A percentile compares a stretch with the other conserved stretches of the same genome.
phyloP scores from a whole-genome alignment of 805 yeast genomes.

The Lachancea mirantina region DNA sequence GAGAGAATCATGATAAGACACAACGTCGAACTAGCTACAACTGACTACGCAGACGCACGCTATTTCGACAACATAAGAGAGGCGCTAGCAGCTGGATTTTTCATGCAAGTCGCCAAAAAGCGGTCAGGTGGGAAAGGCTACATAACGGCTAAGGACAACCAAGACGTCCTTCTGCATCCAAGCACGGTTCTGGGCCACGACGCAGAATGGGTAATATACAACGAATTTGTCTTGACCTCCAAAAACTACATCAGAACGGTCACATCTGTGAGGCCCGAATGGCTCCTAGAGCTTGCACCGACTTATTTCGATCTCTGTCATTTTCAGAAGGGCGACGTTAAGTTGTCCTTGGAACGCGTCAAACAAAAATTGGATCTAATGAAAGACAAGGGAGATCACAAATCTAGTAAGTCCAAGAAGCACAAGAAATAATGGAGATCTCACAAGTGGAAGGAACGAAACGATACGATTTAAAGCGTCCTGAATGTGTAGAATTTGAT shows the following conservation, averaged over 20 bases:
- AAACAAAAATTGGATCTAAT: constrained; percentile 42
- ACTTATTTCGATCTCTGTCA: constrained; percentile 58
- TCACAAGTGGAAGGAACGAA: no score
- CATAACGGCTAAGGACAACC: constrained; percentile 89
- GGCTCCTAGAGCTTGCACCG: constrained; percentile 77
- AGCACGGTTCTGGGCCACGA: constrained; percentile 84
- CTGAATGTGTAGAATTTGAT: no score
- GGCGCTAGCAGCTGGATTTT: constrained; percentile 87
- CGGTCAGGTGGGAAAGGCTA: constrained; percentile 75
- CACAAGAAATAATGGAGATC: constrained; percentile 5
- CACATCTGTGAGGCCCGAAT: constrained; percentile 82
- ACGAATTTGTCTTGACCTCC: constrained; percentile 90
- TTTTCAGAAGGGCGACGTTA: constrained; percentile 66
- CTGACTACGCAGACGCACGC: constrained; percentile 55
- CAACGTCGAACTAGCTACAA: constrained; percentile 65
- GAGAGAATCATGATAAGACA: constrained; percentile 74
- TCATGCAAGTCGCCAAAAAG: constrained; percentile 97
- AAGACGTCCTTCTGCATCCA: constrained; percentile 92
- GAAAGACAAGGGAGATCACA: constrained; percentile 29
- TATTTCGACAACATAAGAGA: constrained; percentile 76
- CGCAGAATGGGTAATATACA: constrained; percentile 89
- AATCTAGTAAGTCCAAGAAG: constrained; percentile 16
- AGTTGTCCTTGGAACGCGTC: constrained; percentile 57
- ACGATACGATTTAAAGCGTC: no score
- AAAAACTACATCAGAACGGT: constrained; percentile 93